phyloP scores from a whole-genome alignment of 257 asterid species.

The Sherardia arvensis region DNA sequence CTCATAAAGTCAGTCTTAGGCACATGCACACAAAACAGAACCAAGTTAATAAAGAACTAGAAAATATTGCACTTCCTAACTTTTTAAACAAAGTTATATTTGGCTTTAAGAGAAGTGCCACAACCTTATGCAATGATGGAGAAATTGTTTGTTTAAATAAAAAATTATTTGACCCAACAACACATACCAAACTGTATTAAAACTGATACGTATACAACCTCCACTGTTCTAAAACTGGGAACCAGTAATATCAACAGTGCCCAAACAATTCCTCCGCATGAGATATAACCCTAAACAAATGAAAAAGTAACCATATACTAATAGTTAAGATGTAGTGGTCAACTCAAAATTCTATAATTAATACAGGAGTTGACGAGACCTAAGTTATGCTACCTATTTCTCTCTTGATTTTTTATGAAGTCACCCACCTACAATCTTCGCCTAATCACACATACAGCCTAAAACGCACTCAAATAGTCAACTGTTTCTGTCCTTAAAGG shows the following conservation, averaged over 20 bases:
- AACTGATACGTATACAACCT: neutral
- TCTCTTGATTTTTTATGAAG: neutral
- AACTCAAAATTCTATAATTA: neutral
- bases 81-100: too few relatives aligned
- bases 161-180: neutral
- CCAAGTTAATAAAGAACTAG: neutral
- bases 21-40: neutral
- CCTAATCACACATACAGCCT: neutral
- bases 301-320: neutral
- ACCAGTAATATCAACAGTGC: neutral
- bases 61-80: too few relatives aligned
- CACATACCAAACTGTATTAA: neutral
- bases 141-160: neutral
- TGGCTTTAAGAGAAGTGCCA: too few relatives aligned
- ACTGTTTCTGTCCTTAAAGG: neutral
- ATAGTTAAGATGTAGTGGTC: neutral
- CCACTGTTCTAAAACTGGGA: neutral
- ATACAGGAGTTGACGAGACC: neutral
- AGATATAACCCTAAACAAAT: neutral
- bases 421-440: neutral
- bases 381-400: neutral
- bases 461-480: neutral
- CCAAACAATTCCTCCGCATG: neutral
- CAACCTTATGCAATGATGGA: neutral
- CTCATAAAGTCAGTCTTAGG: neutral